Evolutionary conservation across 1,284 basidiomycete species (phyloP).

Genomic region (Trichosporon ovoides): DNA sequence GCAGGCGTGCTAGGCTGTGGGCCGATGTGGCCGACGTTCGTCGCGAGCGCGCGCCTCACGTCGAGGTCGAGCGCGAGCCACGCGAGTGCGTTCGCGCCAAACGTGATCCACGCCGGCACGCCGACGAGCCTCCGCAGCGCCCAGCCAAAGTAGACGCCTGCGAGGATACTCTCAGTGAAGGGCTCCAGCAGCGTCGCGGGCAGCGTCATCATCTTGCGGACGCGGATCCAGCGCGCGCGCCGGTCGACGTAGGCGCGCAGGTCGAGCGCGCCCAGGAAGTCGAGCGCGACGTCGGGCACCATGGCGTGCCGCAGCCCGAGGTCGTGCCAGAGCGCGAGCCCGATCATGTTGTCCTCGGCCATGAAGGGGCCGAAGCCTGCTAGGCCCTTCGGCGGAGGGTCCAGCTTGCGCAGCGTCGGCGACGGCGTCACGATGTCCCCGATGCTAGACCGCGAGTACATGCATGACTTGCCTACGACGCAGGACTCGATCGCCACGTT

Average conservation of each 20-base stretch:
- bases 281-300: conserved; percentile 78
- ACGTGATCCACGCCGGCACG: conserved; percentile 58
- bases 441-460: conserved; percentile 82
- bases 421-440: conserved; percentile 37
- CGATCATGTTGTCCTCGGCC: conserved; percentile 96
- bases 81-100: conserved; percentile 66
- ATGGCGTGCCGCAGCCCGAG: conserved; percentile 76
- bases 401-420: conserved; percentile 27
- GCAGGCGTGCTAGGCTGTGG: conserved; percentile 52
- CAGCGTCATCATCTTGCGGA: conserved; percentile 84
- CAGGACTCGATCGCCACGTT: conserved; percentile 81
- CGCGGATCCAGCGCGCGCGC: conserved; percentile 87
- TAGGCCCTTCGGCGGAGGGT: conserved; percentile 53
- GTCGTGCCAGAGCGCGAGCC: conserved; percentile 81
- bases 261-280: conserved; percentile 80
- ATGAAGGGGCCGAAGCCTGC: conserved; percentile 76
- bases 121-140: conserved; percentile 58
- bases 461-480: conserved; percentile 93
- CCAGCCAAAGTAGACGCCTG: conserved; percentile 60
- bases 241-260: conserved; percentile 75
- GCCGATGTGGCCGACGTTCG: conserved; percentile 64
- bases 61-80: conserved; percentile 48
- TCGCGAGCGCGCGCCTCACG: conserved; percentile 37
- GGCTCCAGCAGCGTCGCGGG: conserved; percentile 79
- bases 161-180: conserved; percentile 74